Base-by-base conservation (phyloP, 306 rosid species). In the Begonia peltatifolia region DNA sequence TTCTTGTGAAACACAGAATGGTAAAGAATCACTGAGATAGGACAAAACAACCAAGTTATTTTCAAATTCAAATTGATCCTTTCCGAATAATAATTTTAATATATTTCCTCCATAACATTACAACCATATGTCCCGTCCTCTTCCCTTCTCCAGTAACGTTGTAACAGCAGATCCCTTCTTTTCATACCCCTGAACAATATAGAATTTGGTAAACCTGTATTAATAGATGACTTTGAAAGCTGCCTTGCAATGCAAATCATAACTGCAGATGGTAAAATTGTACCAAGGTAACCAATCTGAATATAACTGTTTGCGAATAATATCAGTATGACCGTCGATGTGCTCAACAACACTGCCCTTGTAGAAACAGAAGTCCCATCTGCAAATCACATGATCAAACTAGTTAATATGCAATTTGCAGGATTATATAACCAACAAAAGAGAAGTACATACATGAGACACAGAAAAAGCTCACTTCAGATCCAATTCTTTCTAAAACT, bases 71-170 rank as follows among this genome's bases (percentile, higher is more conserved):
- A 10, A 60, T 56, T 18, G 12, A 44, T 44, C 48, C 0, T n/a
- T 12, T 1, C 2, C 14, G 9, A 30, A 30, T 30, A 30, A 10
- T 44, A n/a, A 44, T 44, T 44, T 44, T n/a, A 47, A 15, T 12
- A 46, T 42, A 12, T 42, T 42, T 54, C 58, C 48, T 52, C 53
- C 47, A 59, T 14, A 63, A 55, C 16, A 44, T 56, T 23, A 49
- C 3, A 70, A 87, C 97, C 95, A 60, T 88, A 88, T 75, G 97
- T 82, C 53, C 97, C 97, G 77, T 84, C 93, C 12, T 88, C 93
- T 65, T 88, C 93, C 59, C 97, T 77, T 67, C 97, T 88, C 97
- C 97, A 88, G 41, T 88, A 88, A 42, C 97, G 93, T 14, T 74
- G 64, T 58, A 88, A 5, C 50, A 88, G 57, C 18, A 88, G 69